Conservation (phyloP, 2,329 filamentous ascomycete species). For the Penicillium decumbens region DNA sequence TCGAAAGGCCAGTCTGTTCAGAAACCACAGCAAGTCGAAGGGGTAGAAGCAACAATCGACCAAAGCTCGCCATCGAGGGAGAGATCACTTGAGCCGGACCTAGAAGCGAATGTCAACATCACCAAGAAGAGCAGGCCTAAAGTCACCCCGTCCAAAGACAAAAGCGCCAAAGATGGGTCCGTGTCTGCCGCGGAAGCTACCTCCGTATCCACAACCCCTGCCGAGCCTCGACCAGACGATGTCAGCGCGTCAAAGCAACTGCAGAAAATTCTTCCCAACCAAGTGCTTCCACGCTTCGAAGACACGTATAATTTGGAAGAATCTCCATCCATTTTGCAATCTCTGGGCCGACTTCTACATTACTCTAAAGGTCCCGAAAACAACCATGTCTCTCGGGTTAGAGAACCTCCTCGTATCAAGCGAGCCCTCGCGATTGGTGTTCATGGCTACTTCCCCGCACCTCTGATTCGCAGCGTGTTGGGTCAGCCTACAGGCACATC, state of each 20-base stretch:
- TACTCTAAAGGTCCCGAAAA: slow-evolving; percentile 54
- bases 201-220: slow-evolving; percentile 15
- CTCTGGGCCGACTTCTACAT: slow-evolving; percentile 43
- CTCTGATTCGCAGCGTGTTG: slow-evolving; percentile 80
- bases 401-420: slow-evolving; percentile 66
- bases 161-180: slow-evolving; percentile 21
- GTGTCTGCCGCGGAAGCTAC: slow-evolving; percentile 17
- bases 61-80: slow-evolving; percentile 19
- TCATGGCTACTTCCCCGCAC: slow-evolving; percentile 87
- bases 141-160: slow-evolving; percentile 26
- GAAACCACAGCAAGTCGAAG: slow-evolving; percentile 25
- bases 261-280: slow-evolving; percentile 41
- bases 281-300: slow-evolving; percentile 47
- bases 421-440: slow-evolving; percentile 90
- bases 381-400: slow-evolving; percentile 68
- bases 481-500: slow-evolving; percentile 95
- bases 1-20: slow-evolving; percentile 25
- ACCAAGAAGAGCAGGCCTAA: slow-evolving; percentile 32
- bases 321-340: slow-evolving; percentile 62
- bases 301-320: slow-evolving; percentile 45
- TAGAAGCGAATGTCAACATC: slow-evolving; percentile 24
- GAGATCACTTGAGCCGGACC: slow-evolving; percentile 15
- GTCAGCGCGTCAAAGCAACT: slow-evolving; percentile 33
- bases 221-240: slow-evolving; percentile 28
- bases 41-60: slow-evolving; percentile 22